Evolutionary conservation across 1,284 basidiomycete species (phyloP).

Genomic region (Sanguinoderma infundibulare): DNA sequence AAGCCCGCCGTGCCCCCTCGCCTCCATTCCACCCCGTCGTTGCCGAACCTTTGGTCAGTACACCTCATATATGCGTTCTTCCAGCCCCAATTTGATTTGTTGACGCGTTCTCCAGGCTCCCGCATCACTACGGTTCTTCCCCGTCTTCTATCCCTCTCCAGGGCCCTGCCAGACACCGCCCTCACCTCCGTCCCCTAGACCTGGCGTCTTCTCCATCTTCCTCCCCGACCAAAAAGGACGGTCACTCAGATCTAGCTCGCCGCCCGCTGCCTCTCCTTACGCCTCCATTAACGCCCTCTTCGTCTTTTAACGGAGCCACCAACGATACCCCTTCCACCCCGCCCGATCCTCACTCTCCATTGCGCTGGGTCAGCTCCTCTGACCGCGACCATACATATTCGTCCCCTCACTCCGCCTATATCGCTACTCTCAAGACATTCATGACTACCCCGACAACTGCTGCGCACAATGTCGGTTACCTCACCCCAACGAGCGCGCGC

Average conservation of each 20-base stretch:
- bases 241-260: slow-evolving; percentile 16
- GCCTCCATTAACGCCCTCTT: slow-evolving; percentile 37
- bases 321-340: slow-evolving; percentile 33
- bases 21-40: slow-evolving; percentile 33
- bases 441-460: slow-evolving; percentile 16
- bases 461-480: slow-evolving; percentile 23
- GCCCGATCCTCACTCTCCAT: slow-evolving; percentile 25
- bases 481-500: slow-evolving; percentile 29
- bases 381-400: slow-evolving; percentile 15
- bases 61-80: background rate
- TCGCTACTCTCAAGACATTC: slow-evolving; percentile 14
- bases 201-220: slow-evolving; percentile 30
- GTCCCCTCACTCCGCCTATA: slow-evolving; percentile 11
- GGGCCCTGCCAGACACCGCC: slow-evolving; percentile 30
- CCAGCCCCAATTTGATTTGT: background rate
- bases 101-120: slow-evolving; percentile 16
- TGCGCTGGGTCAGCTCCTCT: slow-evolving; percentile 23
- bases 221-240: slow-evolving; percentile 22
- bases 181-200: slow-evolving; percentile 36
- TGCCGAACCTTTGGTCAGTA: slow-evolving; percentile 32
- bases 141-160: slow-evolving; percentile 16
- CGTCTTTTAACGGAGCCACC: slow-evolving; percentile 31
- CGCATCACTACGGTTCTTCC: slow-evolving; percentile 19
- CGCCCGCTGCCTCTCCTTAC: slow-evolving; percentile 28
- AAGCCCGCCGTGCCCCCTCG: slow-evolving; percentile 26